These are phyloP conservation scores for Geum urbanum DNA, from an alignment of 306 rosid genomes.

Conservation along the genomic window DNA sequence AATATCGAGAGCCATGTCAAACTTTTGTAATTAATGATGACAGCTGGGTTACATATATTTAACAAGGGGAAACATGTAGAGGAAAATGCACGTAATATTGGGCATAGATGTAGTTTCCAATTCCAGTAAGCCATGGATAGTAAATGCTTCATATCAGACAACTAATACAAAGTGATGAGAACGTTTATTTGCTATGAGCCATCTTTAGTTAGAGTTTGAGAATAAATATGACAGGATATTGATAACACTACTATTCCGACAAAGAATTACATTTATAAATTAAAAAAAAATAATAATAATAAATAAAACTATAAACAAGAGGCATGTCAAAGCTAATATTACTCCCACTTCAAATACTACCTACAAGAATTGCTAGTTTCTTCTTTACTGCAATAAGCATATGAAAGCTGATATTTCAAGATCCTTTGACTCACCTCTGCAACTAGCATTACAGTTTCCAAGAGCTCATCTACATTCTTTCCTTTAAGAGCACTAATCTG, in stretches of 20 bases:
- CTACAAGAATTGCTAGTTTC: not conserved
- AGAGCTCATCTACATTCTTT: slow-evolving; percentile 69
- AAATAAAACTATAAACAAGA: too few relatives aligned
- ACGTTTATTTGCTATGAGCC: too few relatives aligned
- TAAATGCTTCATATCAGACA: not conserved
- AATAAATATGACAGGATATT: too few relatives aligned
- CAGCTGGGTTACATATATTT: not conserved
- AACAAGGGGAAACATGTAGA: not conserved
- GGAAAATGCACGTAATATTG: not conserved
- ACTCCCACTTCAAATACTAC: not conserved
- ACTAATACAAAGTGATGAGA: not conserved
- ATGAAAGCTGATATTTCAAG: not conserved
- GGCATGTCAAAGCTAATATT: too few relatives aligned
- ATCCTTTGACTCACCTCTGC: slow-evolving; percentile 66
- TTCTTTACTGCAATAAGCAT: not conserved
- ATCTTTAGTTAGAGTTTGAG: too few relatives aligned
- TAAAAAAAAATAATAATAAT: too few relatives aligned
- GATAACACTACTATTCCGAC: too few relatives aligned
- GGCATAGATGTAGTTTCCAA: not conserved
- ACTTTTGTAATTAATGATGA: not conserved
- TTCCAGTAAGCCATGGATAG: not conserved
- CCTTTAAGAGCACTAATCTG: slow-evolving; percentile 99
- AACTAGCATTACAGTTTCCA: slow-evolving; percentile 94
- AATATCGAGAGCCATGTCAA: not conserved
- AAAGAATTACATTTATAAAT: too few relatives aligned